Base-by-base conservation (phyloP, 2,329 filamentous ascomycete species). In the Dothistroma septosporum region DNA sequence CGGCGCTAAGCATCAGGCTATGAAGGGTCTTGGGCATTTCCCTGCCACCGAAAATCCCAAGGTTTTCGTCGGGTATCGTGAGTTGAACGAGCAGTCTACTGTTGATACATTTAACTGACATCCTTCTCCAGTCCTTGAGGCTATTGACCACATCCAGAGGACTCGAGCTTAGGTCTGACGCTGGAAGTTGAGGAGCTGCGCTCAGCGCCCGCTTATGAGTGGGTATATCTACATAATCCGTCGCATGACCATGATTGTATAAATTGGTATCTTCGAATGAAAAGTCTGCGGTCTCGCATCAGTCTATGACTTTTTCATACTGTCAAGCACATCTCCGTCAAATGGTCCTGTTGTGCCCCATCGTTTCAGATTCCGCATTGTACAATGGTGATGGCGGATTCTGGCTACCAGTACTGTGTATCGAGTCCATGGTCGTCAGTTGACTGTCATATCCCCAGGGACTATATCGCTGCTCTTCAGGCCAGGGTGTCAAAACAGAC, bases 11-110 rank as follows among this genome's bases (percentile, higher is more conserved):
- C 76, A 78, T 66, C 75, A 76, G 64, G 69, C 72, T 1, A 80
- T 80, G 78, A 74, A 76, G 14, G 78, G 75, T 0, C 65, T 80
- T 1, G 78, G 79, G 0, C 79, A 80, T 61, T 81, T 81, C 65
- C 78, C 78, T 0, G 78, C 78, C 0, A 80, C 79, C 0, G 79
- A 81, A 61, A 73, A 73, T 54, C 70, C 71, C 7, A 70, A 67
- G 46, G 65, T 69, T 0, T 73, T 72, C 59, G 71, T 74, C 9
- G 67, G 65, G 10, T 72, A 72, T 57, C 19, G 69, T 70, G 24
- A 65, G 69, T 68, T 33, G 28, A 21, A 28, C 37, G 21, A 12
- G 11, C 6, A 28, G 24, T 49, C 33, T 24, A 19, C 7, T 9
- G 22, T 21, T 19, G 28, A 14, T 11, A 4, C 31, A 10, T 35